These are phyloP conservation scores for Triangularia verruculosa DNA, from an alignment of 2,329 filamentous ascomycete species.

Conservation along the genomic window DNA sequence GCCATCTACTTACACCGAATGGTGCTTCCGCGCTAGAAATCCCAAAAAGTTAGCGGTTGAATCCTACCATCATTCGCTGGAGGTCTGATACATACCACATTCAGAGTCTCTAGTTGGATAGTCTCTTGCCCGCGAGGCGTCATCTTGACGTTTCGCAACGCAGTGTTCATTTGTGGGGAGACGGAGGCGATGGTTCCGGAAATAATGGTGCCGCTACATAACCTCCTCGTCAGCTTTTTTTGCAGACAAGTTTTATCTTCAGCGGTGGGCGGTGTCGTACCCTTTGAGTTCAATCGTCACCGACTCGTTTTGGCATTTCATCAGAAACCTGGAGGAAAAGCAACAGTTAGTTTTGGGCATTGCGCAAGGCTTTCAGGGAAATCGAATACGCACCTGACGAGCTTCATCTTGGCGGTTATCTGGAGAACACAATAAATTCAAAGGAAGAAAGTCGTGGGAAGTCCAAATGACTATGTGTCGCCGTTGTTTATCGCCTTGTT, in stretches of 20 bases:
- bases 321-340: slow-evolving; percentile 71
- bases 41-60: not conserved
- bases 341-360: slow-evolving; percentile 32
- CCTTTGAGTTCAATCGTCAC: slow-evolving; percentile 99
- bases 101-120: slow-evolving; percentile 69
- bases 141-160: slow-evolving; percentile 95
- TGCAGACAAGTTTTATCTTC: not conserved
- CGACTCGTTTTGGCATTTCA: slow-evolving; percentile 99
- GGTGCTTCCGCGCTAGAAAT: slow-evolving; percentile 70
- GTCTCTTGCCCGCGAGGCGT: slow-evolving; percentile 84
- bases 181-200: slow-evolving; percentile 96
- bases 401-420: slow-evolving; percentile 71
- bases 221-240: not conserved
- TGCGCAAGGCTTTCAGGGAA: slow-evolving; percentile 28
- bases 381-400: slow-evolving; percentile 70
- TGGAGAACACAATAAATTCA: not conserved
- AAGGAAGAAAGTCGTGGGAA: not conserved
- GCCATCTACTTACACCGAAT: slow-evolving; percentile 60
- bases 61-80: too few relatives aligned
- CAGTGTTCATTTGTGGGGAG: slow-evolving; percentile 97
- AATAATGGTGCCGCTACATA: slow-evolving; percentile 75
- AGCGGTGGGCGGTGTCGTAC: slow-evolving; percentile 41
- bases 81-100: not conserved
- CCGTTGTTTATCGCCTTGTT: not conserved
- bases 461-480: not conserved